These are phyloP conservation scores for Chaetomiaceae sp. DNA, from an alignment of 2,329 filamentous ascomycete genomes.

Conservation along the genomic window DNA sequence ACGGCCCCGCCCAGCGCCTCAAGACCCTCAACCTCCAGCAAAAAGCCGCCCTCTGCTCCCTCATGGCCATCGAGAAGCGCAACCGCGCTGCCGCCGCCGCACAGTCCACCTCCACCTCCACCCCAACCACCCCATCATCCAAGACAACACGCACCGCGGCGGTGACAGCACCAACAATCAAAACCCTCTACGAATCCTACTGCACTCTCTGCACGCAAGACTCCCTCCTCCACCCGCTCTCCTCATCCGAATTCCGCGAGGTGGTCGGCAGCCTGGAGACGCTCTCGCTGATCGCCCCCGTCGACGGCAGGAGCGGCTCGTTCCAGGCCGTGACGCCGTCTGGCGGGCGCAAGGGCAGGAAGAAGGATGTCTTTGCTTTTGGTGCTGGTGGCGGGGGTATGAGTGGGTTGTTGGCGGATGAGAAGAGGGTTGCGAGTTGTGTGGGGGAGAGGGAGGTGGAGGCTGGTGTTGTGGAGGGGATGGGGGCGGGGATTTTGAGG, in stretches of 20 bases:
- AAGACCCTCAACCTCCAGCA: constrained; percentile 90
- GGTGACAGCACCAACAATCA: constrained; percentile 70
- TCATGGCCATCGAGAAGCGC: constrained; percentile 80
- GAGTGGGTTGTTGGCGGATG: constrained; percentile 47
- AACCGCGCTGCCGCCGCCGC: constrained; percentile 54
- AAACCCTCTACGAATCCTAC: constrained; percentile 80
- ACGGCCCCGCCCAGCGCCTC: constrained; percentile 79
- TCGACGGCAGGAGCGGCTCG: constrained; percentile 64
- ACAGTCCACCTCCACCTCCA: constrained; percentile 24
- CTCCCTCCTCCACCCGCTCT: constrained; percentile 83
- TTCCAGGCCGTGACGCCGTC: constrained; percentile 60
- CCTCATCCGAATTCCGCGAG: constrained; percentile 88
- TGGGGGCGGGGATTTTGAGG: constrained; percentile 56
- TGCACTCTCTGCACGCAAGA: constrained; percentile 77
- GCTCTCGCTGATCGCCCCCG: constrained; percentile 69
- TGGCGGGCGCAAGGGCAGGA: constrained; percentile 57
- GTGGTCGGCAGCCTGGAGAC: constrained; percentile 88
- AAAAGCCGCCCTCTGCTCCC: constrained; percentile 85
- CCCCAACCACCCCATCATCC: constrained; percentile 49
- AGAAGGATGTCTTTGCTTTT: constrained; percentile 47
- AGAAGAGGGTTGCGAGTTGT: constrained; percentile 72
- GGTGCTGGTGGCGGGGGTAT: constrained; percentile 13
- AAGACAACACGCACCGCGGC: constrained; percentile 14
- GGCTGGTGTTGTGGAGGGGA: constrained; percentile 59
- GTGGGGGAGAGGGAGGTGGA: constrained; percentile 77